A percentile compares a stretch with the other conserved stretches of the same genome.
phyloP scores from a whole-genome alignment of 208 protist genomes.

The Leishmania turanica region DNA sequence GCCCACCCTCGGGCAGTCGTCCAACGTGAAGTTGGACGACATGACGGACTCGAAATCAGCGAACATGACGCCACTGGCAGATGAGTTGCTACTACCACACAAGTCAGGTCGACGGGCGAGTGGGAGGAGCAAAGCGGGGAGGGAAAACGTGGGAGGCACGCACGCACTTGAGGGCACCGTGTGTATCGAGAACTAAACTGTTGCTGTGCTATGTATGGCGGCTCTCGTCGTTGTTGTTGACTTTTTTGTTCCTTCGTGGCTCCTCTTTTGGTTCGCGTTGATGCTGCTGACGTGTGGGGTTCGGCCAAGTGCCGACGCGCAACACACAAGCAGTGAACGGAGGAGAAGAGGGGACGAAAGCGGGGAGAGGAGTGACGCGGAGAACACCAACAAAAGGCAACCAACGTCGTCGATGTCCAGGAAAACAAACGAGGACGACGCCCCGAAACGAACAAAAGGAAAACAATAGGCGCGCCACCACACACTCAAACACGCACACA shows the following conservation, averaged over 20 bases:
- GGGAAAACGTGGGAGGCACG: neutral
- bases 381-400: neutral
- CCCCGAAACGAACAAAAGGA: neutral
- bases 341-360: neutral
- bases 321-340: neutral
- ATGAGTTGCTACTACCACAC: neutral
- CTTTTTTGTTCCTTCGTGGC: neutral
- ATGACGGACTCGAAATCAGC: slow-evolving; percentile 71
- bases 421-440: neutral
- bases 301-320: neutral
- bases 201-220: neutral
- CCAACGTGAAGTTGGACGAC: slow-evolving; percentile 75
- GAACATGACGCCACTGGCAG: slow-evolving; percentile 40
- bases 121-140: neutral
- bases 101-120: neutral
- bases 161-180: neutral
- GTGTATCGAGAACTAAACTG: too few species aligned
- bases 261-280: neutral
- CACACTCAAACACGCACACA: neutral
- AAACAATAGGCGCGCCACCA: neutral
- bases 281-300: neutral
- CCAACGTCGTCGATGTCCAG: neutral
- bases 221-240: neutral
- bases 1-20: slow-evolving; percentile 77
- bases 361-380: neutral